phyloP scores from a whole-genome alignment of 129 eudicot species.

The Arctium minus region DNA sequence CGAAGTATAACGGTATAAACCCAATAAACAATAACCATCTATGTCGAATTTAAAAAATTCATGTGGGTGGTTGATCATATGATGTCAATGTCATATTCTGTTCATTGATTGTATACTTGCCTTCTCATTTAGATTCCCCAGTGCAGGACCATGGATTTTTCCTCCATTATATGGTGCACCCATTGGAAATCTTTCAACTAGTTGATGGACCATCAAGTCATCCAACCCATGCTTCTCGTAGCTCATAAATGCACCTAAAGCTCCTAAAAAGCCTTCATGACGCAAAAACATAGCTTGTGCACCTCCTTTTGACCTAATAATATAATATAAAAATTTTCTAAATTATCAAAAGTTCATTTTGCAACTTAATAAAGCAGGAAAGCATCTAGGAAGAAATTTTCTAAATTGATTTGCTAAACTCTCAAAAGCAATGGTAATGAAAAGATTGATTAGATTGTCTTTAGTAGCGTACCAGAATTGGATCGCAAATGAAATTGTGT shows the following conservation, averaged over 20 bases:
- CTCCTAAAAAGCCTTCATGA: slow-evolving; percentile 98
- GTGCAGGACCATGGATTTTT: slow-evolving; percentile 91
- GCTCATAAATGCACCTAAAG: slow-evolving; percentile 99
- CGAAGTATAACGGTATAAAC: background rate
- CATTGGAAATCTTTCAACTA: slow-evolving; percentile 98
- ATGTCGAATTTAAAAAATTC: background rate
- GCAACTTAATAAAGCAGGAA: background rate
- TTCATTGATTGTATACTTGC: slow-evolving; percentile 38
- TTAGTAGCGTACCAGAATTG: slow-evolving; percentile 68
- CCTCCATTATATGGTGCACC: slow-evolving; percentile 98
- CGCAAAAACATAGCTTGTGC: slow-evolving; percentile 97
- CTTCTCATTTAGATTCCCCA: slow-evolving; percentile 95
- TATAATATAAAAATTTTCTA: background rate
- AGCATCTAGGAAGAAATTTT: background rate
- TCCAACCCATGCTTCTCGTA: slow-evolving; percentile 95
- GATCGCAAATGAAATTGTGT: slow-evolving; percentile 95
- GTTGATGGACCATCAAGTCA: slow-evolving; percentile 93
- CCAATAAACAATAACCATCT: background rate
- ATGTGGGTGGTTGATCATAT: background rate
- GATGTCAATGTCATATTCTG: background rate
- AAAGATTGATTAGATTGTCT: background rate
- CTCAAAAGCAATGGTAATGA: background rate
- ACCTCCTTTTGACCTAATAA: slow-evolving; percentile 80
- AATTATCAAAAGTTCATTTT: background rate
- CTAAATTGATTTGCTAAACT: background rate